Conservation (phyloP, 1,139 yeast genomes). For the Blastobotrys petasosporus region DNA sequence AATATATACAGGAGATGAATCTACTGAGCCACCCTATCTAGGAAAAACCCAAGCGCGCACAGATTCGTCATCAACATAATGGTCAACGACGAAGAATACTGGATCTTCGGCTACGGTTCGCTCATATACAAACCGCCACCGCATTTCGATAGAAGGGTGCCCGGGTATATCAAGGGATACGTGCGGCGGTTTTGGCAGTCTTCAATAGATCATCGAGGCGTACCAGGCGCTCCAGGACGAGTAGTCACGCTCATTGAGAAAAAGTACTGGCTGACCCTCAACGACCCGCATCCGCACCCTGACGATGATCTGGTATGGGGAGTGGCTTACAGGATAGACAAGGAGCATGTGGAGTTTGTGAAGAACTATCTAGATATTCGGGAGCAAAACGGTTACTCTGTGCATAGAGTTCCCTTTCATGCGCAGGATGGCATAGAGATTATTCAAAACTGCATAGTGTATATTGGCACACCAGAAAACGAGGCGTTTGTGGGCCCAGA, state of each 20-base stretch:
- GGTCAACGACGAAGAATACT: constrained; percentile 29
- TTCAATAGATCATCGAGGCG: constrained; percentile 85
- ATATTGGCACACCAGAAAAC: constrained; percentile 78
- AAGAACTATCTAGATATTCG: constrained; percentile 66
- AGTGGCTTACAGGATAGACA: constrained; percentile 76
- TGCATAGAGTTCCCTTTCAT: constrained; percentile 62
- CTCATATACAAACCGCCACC: constrained; percentile 91
- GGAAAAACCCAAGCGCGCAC: too few relatives aligned
- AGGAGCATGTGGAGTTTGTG: constrained; percentile 56
- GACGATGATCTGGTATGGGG: constrained; percentile 61
- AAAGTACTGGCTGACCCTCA: constrained; percentile 43
- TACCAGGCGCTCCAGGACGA: constrained; percentile 77
- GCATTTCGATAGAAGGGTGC: constrained; percentile 51
- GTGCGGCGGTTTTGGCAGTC: constrained; percentile 89
- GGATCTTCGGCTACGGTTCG: constrained; percentile 92
- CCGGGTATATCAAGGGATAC: constrained; percentile 72
- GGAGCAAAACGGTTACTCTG: constrained; percentile 84
- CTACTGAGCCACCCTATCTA: too few relatives aligned
- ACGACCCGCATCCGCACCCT: constrained; percentile 40
- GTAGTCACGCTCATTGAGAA: constrained; percentile 70
- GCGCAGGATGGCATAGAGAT: constrained; percentile 32
- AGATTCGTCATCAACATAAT: too few relatives aligned
- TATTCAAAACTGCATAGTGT: constrained; percentile 52
- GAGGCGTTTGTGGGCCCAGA: constrained; percentile 77
- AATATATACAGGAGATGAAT: too few relatives aligned